A percentile compares a stretch with the other conserved stretches of the same genome.
Conservation (phyloP, 2,329 filamentous ascomycete species). For the Ophiostoma populinum region DNA sequence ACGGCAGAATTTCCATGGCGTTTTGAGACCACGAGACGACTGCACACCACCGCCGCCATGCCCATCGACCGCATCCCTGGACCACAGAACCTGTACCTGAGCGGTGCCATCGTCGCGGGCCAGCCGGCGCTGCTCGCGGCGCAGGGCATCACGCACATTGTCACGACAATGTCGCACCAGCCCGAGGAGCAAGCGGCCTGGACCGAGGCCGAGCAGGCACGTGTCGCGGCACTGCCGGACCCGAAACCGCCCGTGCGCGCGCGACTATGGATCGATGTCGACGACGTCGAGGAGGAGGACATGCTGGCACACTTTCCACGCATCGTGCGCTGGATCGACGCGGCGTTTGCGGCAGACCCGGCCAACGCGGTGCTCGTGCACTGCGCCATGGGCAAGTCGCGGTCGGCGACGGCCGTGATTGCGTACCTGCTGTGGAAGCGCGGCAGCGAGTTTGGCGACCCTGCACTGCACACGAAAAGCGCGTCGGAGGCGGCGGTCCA, state of each 20-base stretch:
- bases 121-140: slow-evolving; percentile 47
- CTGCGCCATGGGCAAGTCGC: slow-evolving; percentile 92
- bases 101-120: slow-evolving; percentile 67
- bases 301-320: slow-evolving; percentile 63
- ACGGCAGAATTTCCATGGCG: too few relatives aligned
- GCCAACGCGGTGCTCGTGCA: slow-evolving; percentile 34
- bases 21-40: neutral
- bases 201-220: slow-evolving; percentile 32
- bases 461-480: too few relatives aligned
- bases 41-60: slow-evolving; percentile 21
- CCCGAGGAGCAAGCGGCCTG: slow-evolving; percentile 23
- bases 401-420: slow-evolving; percentile 68
- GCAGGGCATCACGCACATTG: slow-evolving; percentile 69
- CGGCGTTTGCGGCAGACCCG: neutral
- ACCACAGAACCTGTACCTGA: slow-evolving; percentile 56
- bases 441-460: slow-evolving; percentile 34
- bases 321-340: slow-evolving; percentile 60
- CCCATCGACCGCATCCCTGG: slow-evolving; percentile 51
- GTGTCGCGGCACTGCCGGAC: slow-evolving; percentile 24
- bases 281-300: slow-evolving; percentile 84
- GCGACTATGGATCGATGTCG: slow-evolving; percentile 46
- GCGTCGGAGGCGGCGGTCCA: slow-evolving; percentile 30
- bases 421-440: slow-evolving; percentile 68
- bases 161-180: slow-evolving; percentile 50
- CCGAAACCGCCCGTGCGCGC: slow-evolving; percentile 22